Conservation (phyloP, 345 rosid genomes). For the Murraya koenigii region DNA sequence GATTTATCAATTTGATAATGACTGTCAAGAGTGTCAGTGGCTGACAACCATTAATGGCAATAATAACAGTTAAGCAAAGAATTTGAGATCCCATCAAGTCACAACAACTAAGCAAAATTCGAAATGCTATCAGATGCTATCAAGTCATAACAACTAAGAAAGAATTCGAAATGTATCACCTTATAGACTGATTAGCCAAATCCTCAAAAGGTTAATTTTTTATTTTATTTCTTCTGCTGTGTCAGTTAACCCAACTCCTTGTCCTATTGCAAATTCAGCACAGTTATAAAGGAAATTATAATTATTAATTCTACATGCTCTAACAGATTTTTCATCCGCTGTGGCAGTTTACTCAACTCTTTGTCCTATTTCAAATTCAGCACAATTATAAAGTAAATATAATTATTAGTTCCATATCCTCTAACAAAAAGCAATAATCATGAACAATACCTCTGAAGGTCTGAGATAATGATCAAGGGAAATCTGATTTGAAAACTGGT, state of each 20-base stretch:
- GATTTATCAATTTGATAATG: neutral
- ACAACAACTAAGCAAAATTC: too few relatives aligned
- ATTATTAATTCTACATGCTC: slow-evolving; percentile 1
- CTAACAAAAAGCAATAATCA: slow-evolving; percentile 9
- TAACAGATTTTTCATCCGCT: too few relatives aligned
- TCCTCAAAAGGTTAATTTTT: slow-evolving; percentile 25
- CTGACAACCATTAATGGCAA: neutral
- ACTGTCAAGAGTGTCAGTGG: neutral
- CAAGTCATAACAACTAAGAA: too few relatives aligned
- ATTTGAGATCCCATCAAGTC: neutral
- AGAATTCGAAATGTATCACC: too few relatives aligned
- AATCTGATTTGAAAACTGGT: slow-evolving; percentile 16
- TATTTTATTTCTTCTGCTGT: slow-evolving; percentile 20
- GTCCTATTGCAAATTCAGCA: slow-evolving; percentile 12
- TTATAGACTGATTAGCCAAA: slow-evolving; percentile 38
- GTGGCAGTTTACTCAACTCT: too few relatives aligned
- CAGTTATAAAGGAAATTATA: neutral
- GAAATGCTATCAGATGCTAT: too few relatives aligned
- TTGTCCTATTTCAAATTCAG: too few relatives aligned
- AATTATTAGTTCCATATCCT: too few relatives aligned
- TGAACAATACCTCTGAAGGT: slow-evolving; percentile 38
- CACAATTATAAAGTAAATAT: too few relatives aligned
- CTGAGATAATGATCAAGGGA: slow-evolving; percentile 16
- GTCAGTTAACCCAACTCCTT: slow-evolving; percentile 16
- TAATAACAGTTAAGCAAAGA: neutral